phyloP scores from a whole-genome alignment of 73 alveolate genomes.

The Blepharisma japonicum region DNA sequence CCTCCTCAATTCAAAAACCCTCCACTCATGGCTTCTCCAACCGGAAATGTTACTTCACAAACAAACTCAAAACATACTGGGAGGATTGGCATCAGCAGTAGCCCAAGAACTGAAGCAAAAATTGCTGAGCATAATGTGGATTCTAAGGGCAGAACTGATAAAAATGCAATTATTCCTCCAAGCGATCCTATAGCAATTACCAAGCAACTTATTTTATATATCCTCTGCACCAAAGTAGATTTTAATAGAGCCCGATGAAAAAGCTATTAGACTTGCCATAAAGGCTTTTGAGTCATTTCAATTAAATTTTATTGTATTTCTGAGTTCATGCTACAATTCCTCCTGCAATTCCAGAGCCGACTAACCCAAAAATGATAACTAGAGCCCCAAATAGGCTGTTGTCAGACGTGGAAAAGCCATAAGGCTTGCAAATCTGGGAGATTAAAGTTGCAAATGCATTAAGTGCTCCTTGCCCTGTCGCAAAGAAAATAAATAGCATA shows the following conservation, averaged over 20 bases:
- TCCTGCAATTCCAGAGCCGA: slow-evolving; percentile 63
- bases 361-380: slow-evolving; percentile 64
- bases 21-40: slow-evolving; percentile 76
- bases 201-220: slow-evolving; percentile 45
- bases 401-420: slow-evolving; percentile 54
- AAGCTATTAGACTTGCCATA: no score
- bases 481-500: slow-evolving; percentile 43
- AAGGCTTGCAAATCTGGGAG: slow-evolving; percentile 36
- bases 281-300: no score
- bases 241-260: no score
- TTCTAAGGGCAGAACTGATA: slow-evolving; percentile 33
- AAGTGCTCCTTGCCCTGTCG: slow-evolving; percentile 46
- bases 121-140: slow-evolving; percentile 30
- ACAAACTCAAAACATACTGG: slow-evolving; percentile 78
- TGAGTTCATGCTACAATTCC: slow-evolving; percentile 45
- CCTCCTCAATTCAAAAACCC: slow-evolving; percentile 75
- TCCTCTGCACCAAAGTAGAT: no score
- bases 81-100: slow-evolving; percentile 69
- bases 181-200: slow-evolving; percentile 33
- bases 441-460: slow-evolving; percentile 60
- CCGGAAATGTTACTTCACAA: slow-evolving; percentile 83
- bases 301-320: no score
- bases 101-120: slow-evolving; percentile 59
- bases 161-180: slow-evolving; percentile 27
- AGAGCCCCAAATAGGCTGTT: slow-evolving; percentile 64